Percentiles rank a stretch among this genome's conserved stretches.
phyloP scores from a whole-genome alignment of 225 moss, liverwort and hornwort species.

The Climacium dendroides region DNA sequence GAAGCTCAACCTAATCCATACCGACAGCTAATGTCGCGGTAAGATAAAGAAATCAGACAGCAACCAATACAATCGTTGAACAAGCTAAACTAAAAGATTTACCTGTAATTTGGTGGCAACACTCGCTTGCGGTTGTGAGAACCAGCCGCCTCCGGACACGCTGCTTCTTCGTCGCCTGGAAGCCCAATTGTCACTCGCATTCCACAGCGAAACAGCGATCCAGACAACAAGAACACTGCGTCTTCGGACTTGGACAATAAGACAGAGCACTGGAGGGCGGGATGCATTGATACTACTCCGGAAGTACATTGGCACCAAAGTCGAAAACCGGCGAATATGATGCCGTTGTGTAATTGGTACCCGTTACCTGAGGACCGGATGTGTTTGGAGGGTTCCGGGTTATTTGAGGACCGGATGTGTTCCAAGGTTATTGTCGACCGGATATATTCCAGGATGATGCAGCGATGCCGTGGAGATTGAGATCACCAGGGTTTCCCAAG shows the following conservation, averaged over 20 bases:
- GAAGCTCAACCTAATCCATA: neutral
- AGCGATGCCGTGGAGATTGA: neutral
- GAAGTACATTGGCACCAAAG: too few relatives aligned
- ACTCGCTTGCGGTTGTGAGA: neutral
- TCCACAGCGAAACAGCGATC: neutral
- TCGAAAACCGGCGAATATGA: neutral
- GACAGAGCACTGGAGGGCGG: too few relatives aligned
- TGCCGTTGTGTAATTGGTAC: too few relatives aligned
- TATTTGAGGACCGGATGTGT: neutral
- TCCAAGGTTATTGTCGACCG: neutral
- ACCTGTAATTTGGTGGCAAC: neutral
- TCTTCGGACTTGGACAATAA: neutral
- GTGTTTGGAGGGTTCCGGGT: too few relatives aligned
- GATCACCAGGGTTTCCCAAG: constrained; percentile 4
- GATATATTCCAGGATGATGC: neutral
- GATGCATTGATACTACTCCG: neutral
- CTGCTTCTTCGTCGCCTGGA: neutral
- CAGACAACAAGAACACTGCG: neutral
- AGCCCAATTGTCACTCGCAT: neutral
- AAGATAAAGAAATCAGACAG: neutral
- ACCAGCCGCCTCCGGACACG: neutral
- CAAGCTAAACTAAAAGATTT: neutral
- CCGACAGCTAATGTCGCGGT: neutral
- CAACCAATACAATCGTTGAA: neutral
- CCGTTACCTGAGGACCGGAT: neutral